Evolutionary conservation across 2,329 filamentous ascomycete species (phyloP).

Genomic region (Alternaria burnsii): DNA sequence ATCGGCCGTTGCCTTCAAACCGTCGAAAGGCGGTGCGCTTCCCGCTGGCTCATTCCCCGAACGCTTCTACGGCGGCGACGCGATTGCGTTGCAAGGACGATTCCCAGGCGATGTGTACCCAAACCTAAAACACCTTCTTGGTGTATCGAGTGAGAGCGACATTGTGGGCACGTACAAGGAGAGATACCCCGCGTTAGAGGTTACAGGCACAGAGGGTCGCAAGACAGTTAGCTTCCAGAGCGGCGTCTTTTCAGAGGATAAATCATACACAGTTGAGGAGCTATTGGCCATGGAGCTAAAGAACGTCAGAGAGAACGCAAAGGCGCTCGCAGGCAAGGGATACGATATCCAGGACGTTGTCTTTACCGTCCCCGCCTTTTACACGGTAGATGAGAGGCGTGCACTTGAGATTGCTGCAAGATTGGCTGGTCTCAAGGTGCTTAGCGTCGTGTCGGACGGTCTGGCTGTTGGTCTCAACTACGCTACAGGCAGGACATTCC

Average conservation of each 20-base stretch:
- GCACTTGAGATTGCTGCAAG: slow-evolving; percentile 85
- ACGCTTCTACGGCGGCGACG: slow-evolving; percentile 89
- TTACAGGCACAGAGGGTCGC: slow-evolving; percentile 67
- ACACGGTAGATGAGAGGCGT: slow-evolving; percentile 87
- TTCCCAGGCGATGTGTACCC: slow-evolving; percentile 95
- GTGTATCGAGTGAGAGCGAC: slow-evolving; percentile 67
- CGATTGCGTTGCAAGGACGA: slow-evolving; percentile 82
- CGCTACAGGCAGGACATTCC: slow-evolving; percentile 89
- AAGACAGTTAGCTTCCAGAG: slow-evolving; percentile 83
- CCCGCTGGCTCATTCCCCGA: slow-evolving; percentile 74
- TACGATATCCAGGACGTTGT: slow-evolving; percentile 80
- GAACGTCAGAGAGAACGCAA: slow-evolving; percentile 88
- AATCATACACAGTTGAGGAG: slow-evolving; percentile 82
- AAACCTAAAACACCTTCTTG: slow-evolving; percentile 91
- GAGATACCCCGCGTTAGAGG: slow-evolving; percentile 79
- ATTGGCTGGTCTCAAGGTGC: slow-evolving; percentile 84
- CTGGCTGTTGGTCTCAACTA: slow-evolving; percentile 95
- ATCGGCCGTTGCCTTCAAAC: slow-evolving; percentile 93
- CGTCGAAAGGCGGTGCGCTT: slow-evolving; percentile 71
- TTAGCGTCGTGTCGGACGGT: slow-evolving; percentile 87
- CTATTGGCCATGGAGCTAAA: slow-evolving; percentile 95
- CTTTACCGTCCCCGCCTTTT: slow-evolving; percentile 89
- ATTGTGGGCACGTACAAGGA: slow-evolving; percentile 74
- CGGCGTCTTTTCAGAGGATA: slow-evolving; percentile 69
- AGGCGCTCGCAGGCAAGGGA: slow-evolving; percentile 79